Conservation (phyloP, 2,329 filamentous ascomycete species). For the Pseudogymnoascus destructans region DNA sequence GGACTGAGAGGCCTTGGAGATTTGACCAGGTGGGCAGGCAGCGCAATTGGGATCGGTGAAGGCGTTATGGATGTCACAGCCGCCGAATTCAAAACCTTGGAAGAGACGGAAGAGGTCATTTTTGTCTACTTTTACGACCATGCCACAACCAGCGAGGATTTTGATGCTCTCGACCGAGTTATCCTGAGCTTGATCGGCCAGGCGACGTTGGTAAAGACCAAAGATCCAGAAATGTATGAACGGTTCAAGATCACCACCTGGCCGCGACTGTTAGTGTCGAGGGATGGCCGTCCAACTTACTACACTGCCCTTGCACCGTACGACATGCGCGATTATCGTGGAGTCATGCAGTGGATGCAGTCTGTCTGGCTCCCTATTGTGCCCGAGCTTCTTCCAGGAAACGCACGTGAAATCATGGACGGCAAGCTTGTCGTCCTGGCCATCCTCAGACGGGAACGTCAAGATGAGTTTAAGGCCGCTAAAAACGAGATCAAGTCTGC, state of each 20-base stretch:
- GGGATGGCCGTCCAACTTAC: slow-evolving; percentile 81
- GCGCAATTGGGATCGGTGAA: slow-evolving; percentile 62
- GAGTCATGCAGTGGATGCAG: slow-evolving; percentile 84
- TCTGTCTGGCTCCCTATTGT: slow-evolving; percentile 93
- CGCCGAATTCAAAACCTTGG: slow-evolving; percentile 62
- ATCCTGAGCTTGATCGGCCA: slow-evolving; percentile 82
- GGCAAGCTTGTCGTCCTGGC: slow-evolving; percentile 90
- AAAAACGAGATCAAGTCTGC: slow-evolving; percentile 90
- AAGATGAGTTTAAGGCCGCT: slow-evolving; percentile 64
- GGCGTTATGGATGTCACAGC: slow-evolving; percentile 75
- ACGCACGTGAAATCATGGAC: slow-evolving; percentile 90
- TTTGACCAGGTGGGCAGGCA: slow-evolving; percentile 73
- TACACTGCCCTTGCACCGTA: slow-evolving; percentile 76
- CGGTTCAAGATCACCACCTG: slow-evolving; percentile 94
- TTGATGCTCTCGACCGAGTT: slow-evolving; percentile 72
- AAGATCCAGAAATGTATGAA: slow-evolving; percentile 59
- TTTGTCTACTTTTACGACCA: slow-evolving; percentile 98
- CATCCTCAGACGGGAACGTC: slow-evolving; percentile 66
- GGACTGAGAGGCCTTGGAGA: slow-evolving; percentile 87
- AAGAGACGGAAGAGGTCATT: slow-evolving; percentile 87
- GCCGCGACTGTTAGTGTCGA: slow-evolving; percentile 81
- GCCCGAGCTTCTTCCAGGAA: slow-evolving; percentile 80
- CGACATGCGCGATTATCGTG: slow-evolving; percentile 79
- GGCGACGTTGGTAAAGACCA: slow-evolving; percentile 84
- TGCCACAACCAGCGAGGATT: slow-evolving; percentile 86